These are phyloP conservation scores for Sporothrix mexicana DNA, from an alignment of 2,329 filamentous ascomycete species.

Conservation along the genomic window DNA sequence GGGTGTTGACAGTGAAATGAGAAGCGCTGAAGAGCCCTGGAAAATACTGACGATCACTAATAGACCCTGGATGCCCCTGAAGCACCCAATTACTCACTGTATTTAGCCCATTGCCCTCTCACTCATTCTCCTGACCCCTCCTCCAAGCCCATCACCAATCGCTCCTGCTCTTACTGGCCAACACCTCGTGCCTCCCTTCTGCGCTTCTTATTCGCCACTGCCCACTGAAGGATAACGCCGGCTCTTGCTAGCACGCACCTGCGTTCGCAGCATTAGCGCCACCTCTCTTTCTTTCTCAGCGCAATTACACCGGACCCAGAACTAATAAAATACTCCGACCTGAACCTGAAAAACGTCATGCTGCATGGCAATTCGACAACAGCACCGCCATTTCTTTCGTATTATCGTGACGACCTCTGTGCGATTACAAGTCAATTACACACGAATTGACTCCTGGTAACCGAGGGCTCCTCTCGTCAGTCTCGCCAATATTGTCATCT, in stretches of 20 bases:
- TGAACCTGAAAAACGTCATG: conserved; percentile 17
- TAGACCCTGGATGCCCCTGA: not conserved
- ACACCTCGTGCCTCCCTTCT: conserved; percentile 27
- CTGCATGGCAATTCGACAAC: conserved; percentile 24
- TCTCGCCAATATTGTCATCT: not conserved
- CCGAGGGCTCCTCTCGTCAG: not conserved
- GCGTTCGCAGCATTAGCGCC: conserved; percentile 15
- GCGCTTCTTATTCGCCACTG: conserved; percentile 26
- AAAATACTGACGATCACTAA: not conserved
- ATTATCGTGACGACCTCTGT: conserved; percentile 9
- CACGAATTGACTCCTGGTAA: not conserved
- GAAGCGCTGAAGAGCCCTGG: not conserved
- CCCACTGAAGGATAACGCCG: conserved; percentile 20
- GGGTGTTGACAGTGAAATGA: not conserved
- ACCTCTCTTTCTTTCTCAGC: not conserved
- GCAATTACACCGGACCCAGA: not conserved
- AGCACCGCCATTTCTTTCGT: not conserved
- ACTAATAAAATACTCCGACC: not conserved
- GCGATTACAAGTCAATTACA: not conserved
- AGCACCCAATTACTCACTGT: not conserved
- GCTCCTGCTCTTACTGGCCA: conserved; percentile 5
- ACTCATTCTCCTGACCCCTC: not conserved
- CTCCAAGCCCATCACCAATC: not conserved
- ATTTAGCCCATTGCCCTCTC: not conserved
- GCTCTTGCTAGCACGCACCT: not conserved